phyloP scores from a whole-genome alignment of 2,329 filamentous ascomycete genomes.

The Dendrostoma leiphaemia region DNA sequence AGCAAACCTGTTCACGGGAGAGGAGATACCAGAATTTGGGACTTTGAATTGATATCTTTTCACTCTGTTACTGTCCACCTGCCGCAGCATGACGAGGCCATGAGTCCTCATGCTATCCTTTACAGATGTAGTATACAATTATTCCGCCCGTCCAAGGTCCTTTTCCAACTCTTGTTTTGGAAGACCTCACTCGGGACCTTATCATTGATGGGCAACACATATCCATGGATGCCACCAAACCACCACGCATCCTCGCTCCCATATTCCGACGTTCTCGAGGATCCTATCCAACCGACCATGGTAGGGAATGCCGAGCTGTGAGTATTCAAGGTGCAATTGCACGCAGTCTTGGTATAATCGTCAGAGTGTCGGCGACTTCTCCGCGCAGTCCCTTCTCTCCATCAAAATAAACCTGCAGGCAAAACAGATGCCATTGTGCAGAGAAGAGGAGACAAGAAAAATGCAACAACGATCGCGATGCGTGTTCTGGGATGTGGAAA shows the following conservation, averaged over 20 bases:
- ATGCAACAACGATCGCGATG: constrained; percentile 13
- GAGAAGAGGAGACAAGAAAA: background rate
- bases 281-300: background rate
- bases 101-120: constrained; percentile 2
- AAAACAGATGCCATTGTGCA: constrained; percentile 2
- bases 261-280: background rate
- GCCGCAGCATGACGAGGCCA: background rate
- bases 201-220: background rate
- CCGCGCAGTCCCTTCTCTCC: constrained; percentile 6
- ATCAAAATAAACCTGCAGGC: constrained; percentile 3
- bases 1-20: background rate
- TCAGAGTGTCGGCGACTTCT: constrained; percentile 1
- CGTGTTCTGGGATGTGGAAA: constrained; percentile 11
- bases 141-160: background rate
- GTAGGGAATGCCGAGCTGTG: background rate
- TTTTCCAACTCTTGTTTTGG: constrained; percentile 14
- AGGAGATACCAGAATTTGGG: background rate
- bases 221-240: background rate
- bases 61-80: constrained; percentile 1
- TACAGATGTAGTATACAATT: constrained; percentile 14
- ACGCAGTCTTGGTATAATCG: constrained; percentile 13
- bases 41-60: constrained; percentile 9
- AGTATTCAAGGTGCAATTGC: constrained; percentile 6
- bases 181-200: no score
- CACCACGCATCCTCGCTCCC: background rate